phyloP scores from a whole-genome alignment of 2,329 filamentous ascomycete genomes.

The Rachicladosporium sp. region DNA sequence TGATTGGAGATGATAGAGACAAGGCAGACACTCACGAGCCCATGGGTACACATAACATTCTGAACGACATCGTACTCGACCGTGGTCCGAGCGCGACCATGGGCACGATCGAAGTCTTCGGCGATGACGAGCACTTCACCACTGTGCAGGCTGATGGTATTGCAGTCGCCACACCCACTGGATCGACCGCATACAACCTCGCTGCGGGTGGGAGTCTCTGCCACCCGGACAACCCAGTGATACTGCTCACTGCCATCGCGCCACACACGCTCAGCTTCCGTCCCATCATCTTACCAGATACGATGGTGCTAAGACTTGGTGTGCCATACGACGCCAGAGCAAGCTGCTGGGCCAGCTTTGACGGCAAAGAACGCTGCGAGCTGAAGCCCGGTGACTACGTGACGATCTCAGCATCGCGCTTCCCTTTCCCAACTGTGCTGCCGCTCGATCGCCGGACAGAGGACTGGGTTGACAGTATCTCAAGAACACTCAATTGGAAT shows the following conservation, averaged over 20 bases:
- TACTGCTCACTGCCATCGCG: constrained; percentile 87
- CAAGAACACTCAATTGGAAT: constrained; percentile 69
- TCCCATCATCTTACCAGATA: constrained; percentile 93
- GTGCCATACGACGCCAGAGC: constrained; percentile 90
- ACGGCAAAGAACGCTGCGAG: constrained; percentile 71
- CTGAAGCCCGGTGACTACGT: constrained; percentile 70
- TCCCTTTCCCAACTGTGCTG: constrained; percentile 68
- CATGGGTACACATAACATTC: constrained; percentile 73
- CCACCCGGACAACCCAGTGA: constrained; percentile 92
- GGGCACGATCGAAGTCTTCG: constrained; percentile 84
- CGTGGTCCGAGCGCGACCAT: constrained; percentile 89
- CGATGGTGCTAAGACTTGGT: constrained; percentile 80
- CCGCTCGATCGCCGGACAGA: constrained; percentile 56
- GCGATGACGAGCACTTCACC: constrained; percentile 90
- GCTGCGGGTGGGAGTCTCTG: constrained; percentile 90
- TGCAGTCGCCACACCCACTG: constrained; percentile 87
- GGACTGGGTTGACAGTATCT: constrained; percentile 75
- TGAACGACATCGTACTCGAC: constrained; percentile 96
- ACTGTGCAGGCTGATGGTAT: constrained; percentile 87
- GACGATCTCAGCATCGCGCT: constrained; percentile 67
- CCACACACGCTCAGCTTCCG: constrained; percentile 91
- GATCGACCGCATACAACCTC: constrained; percentile 89
- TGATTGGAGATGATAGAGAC: constrained; percentile 75
- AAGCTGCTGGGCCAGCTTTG: constrained; percentile 93
- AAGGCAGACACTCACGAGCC: constrained; percentile 76